phyloP scores from a whole-genome alignment of 345 rosid genomes.

The Corchorus olitorius region DNA sequence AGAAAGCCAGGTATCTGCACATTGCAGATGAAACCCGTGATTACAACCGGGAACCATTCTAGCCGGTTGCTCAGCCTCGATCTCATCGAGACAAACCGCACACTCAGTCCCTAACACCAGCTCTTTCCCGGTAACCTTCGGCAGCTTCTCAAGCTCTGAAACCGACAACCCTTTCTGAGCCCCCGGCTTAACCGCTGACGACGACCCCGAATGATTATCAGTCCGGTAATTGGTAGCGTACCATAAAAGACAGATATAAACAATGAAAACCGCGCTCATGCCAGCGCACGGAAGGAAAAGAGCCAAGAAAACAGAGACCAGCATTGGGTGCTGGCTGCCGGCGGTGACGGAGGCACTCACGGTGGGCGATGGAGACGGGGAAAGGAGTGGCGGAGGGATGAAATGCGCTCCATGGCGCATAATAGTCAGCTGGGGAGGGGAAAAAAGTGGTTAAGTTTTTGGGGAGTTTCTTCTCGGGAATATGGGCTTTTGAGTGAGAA shows the following conservation, averaged over 20 bases:
- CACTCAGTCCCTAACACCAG: constrained; percentile 68
- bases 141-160: constrained; percentile 64
- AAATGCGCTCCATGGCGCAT: constrained; percentile 24
- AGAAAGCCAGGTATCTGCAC: constrained; percentile 86
- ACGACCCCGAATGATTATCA: not conserved
- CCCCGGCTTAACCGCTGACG: constrained; percentile 32
- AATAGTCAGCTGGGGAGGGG: constrained; percentile 8
- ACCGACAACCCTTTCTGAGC: constrained; percentile 51
- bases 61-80: constrained; percentile 55
- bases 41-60: constrained; percentile 81
- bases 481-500: not conserved
- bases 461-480: not conserved
- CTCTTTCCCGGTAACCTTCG: constrained; percentile 65
- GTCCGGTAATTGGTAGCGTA: constrained; percentile 31
- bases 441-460: not conserved
- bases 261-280: constrained; percentile 56
- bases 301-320: constrained; percentile 57
- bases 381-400: constrained; percentile 13
- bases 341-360: not conserved
- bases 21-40: constrained; percentile 78
- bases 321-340: constrained; percentile 33
- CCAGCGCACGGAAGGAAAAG: constrained; percentile 75
- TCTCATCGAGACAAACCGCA: constrained; percentile 80
- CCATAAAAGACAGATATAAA: constrained; percentile 66
- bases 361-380: constrained; percentile 20